phyloP scores from a whole-genome alignment of 148 eudicot species.

The Selenicereus undatus region DNA sequence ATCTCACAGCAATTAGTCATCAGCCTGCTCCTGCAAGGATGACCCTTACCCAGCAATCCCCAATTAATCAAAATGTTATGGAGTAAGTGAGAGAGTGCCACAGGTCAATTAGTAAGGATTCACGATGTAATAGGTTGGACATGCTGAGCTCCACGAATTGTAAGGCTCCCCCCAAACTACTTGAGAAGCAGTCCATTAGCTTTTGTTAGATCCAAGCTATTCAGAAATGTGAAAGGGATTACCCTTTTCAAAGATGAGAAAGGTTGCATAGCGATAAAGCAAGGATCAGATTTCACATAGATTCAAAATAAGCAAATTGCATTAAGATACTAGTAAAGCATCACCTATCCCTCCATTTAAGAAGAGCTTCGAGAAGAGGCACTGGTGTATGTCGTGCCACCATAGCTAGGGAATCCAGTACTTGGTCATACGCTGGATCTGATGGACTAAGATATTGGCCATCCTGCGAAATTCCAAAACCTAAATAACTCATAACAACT shows the following conservation, averaged over 20 bases:
- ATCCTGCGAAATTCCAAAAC: conserved; percentile 51
- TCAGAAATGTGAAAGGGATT: not conserved
- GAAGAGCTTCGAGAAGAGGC: conserved; percentile 95
- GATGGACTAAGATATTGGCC: conserved; percentile 98
- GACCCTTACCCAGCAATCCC: not conserved
- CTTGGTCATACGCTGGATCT: conserved; percentile 99
- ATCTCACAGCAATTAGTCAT: not conserved
- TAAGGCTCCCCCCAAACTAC: not conserved
- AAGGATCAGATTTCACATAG: not conserved
- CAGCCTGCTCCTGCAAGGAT: not conserved
- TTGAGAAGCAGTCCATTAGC: not conserved
- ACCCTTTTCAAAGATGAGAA: not conserved
- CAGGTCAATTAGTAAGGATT: not conserved
- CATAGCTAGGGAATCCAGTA: conserved; percentile 96
- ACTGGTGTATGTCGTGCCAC: conserved; percentile 98
- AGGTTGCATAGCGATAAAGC: not conserved
- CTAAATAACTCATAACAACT: not conserved
- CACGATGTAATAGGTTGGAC: not conserved
- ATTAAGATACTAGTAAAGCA: not conserved
- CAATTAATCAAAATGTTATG: not conserved
- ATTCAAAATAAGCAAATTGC: not conserved
- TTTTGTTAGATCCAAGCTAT: not conserved
- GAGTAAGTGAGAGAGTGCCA: not conserved
- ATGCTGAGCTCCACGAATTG: not conserved
- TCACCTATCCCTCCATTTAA: conserved; percentile 94